Evolutionary conservation across 1,284 basidiomycete genomes (phyloP), one percentile per base, ranked within the genome.

Genomic region (Tilletia setariae): DNA sequence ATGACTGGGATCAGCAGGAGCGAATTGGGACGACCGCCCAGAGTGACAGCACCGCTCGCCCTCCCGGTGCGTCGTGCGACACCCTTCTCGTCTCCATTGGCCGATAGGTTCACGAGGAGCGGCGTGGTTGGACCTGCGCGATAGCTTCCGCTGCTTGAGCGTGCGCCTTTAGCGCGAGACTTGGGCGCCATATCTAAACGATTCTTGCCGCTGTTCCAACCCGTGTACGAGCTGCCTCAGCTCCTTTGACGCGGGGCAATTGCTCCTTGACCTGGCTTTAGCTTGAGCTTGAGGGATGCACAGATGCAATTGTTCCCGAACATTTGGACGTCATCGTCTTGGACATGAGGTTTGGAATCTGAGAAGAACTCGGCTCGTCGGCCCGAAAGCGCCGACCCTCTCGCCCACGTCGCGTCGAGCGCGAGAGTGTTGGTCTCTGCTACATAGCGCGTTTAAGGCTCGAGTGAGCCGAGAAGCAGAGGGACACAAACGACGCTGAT

Each of bases 1-100:
- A 78, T n/a, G 43, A 67, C 15, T 4, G 70, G 67, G 8, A 79
- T 23, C 19, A 70, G 19, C 25, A 68, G 28, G 28, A 63, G 1
- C 28, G 56, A 61, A 35, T 61, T 61, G 28, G 30, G 56, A 11
- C 56, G 56, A 4, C 56, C 56, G 23, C 28, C 30, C 35, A 40
- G 11, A 11, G 32, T 11, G 23, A 15, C 25, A 32, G 25, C 16
- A 1, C n/a, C 13, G 28, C 3, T 21, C 1, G 15, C 32, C 56
- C 35, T 61, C 30, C 56, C 35, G 35, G 35, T 32, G 6, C 56
- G 56, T 32, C 28, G 23, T 11, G 32, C 56, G 13, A 35, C 30
- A 30, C 56, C 56, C 28, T 61, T 61, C 2, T 2, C 30, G 56
- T 19, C 28, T 2, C 28, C n/a, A 30, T 21, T 35, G 56, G 23